Conservation (phyloP, 768 basidiomycete genomes). For the Amanita phalloides region DNA sequence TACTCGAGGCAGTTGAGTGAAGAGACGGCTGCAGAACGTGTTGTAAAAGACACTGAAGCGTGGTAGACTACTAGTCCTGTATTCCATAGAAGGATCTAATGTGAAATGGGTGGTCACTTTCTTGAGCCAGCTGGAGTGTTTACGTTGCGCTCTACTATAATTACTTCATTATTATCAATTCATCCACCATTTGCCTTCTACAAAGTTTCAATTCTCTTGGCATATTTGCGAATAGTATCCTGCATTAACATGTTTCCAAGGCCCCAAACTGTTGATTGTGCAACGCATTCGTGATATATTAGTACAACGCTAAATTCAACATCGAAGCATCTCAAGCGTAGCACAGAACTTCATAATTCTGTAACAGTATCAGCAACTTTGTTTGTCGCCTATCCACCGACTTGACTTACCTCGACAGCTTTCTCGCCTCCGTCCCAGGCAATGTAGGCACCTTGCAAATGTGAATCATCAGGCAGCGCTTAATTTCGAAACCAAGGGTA, state of each 20-base stretch:
- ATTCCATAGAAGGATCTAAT: not conserved
- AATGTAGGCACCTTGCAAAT: constrained; percentile 38
- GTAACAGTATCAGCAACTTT: not conserved
- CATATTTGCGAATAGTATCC: too few species aligned
- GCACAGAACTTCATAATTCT: constrained; percentile 29
- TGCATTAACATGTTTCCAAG: too few species aligned
- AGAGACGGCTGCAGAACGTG: constrained; percentile 25
- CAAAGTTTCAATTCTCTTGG: too few species aligned
- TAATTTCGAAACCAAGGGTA: not conserved
- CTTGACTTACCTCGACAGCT: constrained; percentile 30
- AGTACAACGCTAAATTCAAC: not conserved
- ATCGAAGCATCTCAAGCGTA: constrained; percentile 12
- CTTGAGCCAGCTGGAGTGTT: not conserved
- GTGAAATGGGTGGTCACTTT: not conserved
- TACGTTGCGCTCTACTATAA: too few species aligned
- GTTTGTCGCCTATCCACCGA: not conserved
- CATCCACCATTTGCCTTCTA: too few species aligned
- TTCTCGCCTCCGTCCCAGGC: constrained; percentile 43
- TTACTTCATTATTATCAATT: too few species aligned
- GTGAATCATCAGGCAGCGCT: not conserved
- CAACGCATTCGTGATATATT: not conserved
- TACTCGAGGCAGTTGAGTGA: constrained; percentile 35
- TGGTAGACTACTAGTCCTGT: constrained; percentile 20
- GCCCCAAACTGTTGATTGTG: not conserved
- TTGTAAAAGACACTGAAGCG: constrained; percentile 33